Base-by-base conservation (phyloP, 164 flowering plant species). In the Vitis amurensis region DNA sequence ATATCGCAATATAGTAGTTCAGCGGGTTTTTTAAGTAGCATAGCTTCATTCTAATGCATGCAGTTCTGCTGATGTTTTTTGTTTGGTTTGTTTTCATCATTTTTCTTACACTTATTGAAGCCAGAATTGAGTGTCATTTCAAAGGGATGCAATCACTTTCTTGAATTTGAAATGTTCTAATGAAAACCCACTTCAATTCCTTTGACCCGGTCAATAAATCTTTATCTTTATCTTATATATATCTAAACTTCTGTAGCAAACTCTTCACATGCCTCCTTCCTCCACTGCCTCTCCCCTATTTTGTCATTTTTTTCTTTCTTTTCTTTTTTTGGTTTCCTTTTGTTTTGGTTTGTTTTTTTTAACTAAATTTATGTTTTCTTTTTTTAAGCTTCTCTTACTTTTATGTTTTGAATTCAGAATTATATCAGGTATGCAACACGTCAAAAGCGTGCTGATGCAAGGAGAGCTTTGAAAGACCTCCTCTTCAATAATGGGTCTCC, bases 361-460 rank as follows among this genome's bases (percentile, higher is more conserved):
- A 37, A 37, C 44, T 4, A 37, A 37, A 37, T 37, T 37, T 37
- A 37, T 37, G 44, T 6, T 6, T 37, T 37, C 27, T 37, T 37
- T 37, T 57, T 15, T 8, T n/a, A 11, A 50, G 52, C 14, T 67
- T 16, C 57, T 67, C 23, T 68, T 3, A 66, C 37, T 11, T 27
- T 73, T 15, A 27, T 61, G 68, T 57, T 60, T 71, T 73, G 63
- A 59, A 51, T 60, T 11, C 91, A 89, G 95, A 81, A 68, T 63
- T 67, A 79, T 49, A 29, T 83, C 63, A 81, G 79, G 79, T 88
- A 74, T 73, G 64, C 74, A 70, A 75, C 70, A 30, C 97, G 93
- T 62, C 85, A 87, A 70, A 93, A 83, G 83, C 94, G 92, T 63
- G 83, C 94, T 70, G 94, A 88, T 81, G 61, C 88, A 67, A 93